A percentile compares a stretch with the other conserved stretches of the same genome.
phyloP scores from a whole-genome alignment of 331 rosid species.

The Telfairia occidentalis region DNA sequence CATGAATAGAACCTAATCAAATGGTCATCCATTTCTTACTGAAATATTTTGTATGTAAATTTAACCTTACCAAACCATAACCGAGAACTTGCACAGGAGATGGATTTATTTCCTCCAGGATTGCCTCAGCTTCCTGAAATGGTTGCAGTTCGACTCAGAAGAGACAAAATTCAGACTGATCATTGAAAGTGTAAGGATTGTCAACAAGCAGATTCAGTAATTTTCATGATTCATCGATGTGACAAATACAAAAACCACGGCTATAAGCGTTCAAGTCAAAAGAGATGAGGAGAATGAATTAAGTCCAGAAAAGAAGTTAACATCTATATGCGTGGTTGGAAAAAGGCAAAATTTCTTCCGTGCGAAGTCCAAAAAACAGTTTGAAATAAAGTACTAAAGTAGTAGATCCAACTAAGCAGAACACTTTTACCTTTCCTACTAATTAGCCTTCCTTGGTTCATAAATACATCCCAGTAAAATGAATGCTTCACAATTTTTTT shows the following conservation, averaged over 20 bases:
- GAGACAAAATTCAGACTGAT: background rate
- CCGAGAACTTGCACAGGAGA: constrained; percentile 60
- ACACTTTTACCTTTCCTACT: background rate
- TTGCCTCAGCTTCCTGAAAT: constrained; percentile 93
- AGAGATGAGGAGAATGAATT: background rate
- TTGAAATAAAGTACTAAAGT: background rate
- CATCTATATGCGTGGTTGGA: background rate
- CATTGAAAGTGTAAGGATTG: background rate
- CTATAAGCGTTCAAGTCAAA: background rate
- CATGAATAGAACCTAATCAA: constrained; percentile 17
- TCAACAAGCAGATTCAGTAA: background rate
- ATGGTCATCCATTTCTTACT: background rate
- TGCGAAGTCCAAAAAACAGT: background rate
- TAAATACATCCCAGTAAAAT: background rate
- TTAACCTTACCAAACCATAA: constrained; percentile 57
- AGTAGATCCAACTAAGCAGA: background rate
- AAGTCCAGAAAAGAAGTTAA: background rate
- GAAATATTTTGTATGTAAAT: constrained; percentile 8
- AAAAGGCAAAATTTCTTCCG: background rate
- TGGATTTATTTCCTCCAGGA: constrained; percentile 59
- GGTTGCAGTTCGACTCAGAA: constrained; percentile 12
- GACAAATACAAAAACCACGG: background rate
- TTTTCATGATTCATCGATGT: background rate
- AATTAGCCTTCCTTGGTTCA: background rate
- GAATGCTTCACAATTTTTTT: background rate